Evolutionary conservation across 1,284 basidiomycete species (phyloP).

Genomic region (Ceratobasidium sp.): DNA sequence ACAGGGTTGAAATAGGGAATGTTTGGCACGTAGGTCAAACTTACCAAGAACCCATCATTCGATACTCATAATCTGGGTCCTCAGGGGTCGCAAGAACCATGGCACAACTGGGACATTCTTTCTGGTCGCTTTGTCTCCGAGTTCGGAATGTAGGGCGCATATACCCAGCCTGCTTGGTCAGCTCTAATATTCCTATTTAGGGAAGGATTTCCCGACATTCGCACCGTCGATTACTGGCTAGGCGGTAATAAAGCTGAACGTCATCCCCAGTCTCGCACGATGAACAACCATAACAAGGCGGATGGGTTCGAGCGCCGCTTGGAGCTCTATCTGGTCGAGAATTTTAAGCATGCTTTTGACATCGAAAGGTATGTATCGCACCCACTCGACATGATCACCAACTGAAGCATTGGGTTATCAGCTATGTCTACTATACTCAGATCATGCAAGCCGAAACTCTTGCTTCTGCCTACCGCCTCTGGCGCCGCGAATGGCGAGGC

Average conservation of each 20-base stretch:
- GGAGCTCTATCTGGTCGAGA: constrained; percentile 91
- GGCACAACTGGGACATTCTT: constrained; percentile 90
- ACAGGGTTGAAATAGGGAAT: constrained; percentile 69
- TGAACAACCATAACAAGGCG: constrained; percentile 90
- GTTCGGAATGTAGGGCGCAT: constrained; percentile 76
- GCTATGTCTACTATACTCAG: constrained; percentile 85
- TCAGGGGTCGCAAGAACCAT: constrained; percentile 81
- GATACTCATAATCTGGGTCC: not conserved
- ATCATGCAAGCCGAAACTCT: constrained; percentile 87
- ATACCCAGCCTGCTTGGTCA: not conserved
- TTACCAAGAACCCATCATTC: constrained; percentile 6
- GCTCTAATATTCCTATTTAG: constrained; percentile 58
- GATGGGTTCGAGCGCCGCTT: constrained; percentile 87
- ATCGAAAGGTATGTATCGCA: constrained; percentile 73
- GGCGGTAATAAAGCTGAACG: constrained; percentile 76
- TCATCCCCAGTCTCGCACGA: constrained; percentile 88
- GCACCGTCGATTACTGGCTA: constrained; percentile 88
- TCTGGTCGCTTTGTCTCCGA: constrained; percentile 90
- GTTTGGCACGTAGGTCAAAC: constrained; percentile 79
- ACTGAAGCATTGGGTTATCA: constrained; percentile 51
- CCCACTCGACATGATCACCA: not conserved
- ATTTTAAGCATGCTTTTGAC: constrained; percentile 89
- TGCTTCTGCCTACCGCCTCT: constrained; percentile 79
- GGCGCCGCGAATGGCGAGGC: constrained; percentile 82
- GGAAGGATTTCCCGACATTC: constrained; percentile 85